These are phyloP conservation scores for Letharia lupina DNA, from an alignment of 495 filamentous ascomycete species.

Conservation along the genomic window DNA sequence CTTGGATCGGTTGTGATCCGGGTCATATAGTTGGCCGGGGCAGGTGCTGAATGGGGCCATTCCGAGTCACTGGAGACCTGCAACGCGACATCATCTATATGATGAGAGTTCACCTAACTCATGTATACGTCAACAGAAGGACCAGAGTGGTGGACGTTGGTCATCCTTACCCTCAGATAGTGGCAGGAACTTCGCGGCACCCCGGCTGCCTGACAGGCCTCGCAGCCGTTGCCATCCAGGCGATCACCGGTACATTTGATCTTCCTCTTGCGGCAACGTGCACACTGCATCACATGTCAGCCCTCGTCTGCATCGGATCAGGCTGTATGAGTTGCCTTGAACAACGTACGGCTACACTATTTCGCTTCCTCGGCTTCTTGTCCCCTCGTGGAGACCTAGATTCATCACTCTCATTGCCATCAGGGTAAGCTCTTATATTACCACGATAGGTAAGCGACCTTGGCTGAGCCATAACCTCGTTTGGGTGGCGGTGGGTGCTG, in stretches of 20 bases:
- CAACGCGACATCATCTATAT: slow-evolving; percentile 6
- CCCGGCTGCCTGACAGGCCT: slow-evolving; percentile 72
- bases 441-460: slow-evolving; percentile 9
- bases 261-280: slow-evolving; percentile 85
- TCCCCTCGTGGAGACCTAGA: slow-evolving; percentile 16
- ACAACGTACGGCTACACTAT: slow-evolving; percentile 59
- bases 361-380: slow-evolving; percentile 39
- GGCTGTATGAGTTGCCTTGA: not conserved
- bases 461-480: slow-evolving; percentile 11
- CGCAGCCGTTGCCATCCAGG: slow-evolving; percentile 65
- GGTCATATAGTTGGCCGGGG: not conserved
- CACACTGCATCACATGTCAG: slow-evolving; percentile 52
- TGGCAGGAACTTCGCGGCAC: slow-evolving; percentile 51
- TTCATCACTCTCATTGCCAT: slow-evolving; percentile 13
- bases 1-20: slow-evolving; percentile 11
- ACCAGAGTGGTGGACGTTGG: not conserved
- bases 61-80: slow-evolving; percentile 6
- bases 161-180: slow-evolving; percentile 62
- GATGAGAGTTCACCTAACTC: slow-evolving; percentile 18
- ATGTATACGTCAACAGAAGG: not conserved
- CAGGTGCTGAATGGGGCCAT: slow-evolving; percentile 8
- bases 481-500: slow-evolving; percentile 10
- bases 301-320: not conserved
- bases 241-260: slow-evolving; percentile 91
- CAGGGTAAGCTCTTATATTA: slow-evolving; percentile 12